Evolutionary conservation across 352 stramenopile species (phyloP).

Genomic region (Globisporangium camurandrum): DNA sequence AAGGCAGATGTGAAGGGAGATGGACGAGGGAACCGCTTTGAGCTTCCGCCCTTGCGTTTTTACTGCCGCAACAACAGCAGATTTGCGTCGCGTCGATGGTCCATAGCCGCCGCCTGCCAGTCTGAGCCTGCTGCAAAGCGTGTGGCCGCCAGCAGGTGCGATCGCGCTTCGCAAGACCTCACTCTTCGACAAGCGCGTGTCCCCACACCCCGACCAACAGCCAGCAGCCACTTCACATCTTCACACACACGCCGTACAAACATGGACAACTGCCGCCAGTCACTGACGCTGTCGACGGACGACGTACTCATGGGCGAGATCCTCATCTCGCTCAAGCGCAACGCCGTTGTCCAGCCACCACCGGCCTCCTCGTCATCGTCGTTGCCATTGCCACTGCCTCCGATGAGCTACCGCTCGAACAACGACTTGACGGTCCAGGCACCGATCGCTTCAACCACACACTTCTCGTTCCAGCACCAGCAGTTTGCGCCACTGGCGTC

Average conservation of each 20-base stretch:
- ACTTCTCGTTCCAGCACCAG: not conserved
- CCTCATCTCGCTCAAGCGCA: conserved; percentile 66
- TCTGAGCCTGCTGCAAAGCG: no score
- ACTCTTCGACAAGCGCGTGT: conserved; percentile 10
- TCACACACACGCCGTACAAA: conserved; percentile 1
- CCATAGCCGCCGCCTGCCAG: not conserved
- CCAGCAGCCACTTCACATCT: conserved; percentile 1
- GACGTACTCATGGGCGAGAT: conserved; percentile 74
- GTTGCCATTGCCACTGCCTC: not conserved
- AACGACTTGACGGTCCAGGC: conserved; percentile 42
- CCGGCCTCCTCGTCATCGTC: not conserved
- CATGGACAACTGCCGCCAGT: not conserved
- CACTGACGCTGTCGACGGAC: conserved; percentile 32
- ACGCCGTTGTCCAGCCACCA: conserved; percentile 17
- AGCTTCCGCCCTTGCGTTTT: conserved; percentile 3
- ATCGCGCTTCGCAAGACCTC: conserved; percentile 5
- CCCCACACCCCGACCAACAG: conserved; percentile 4
- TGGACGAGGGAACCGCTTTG: conserved; percentile 1
- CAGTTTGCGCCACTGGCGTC: no score
- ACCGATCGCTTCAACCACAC: conserved; percentile 8
- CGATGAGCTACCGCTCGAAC: conserved; percentile 34
- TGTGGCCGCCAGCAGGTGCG: not conserved
- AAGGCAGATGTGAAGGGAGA: no score
- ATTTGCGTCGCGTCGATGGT: not conserved
- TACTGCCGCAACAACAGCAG: not conserved